Percentiles rank a stretch among this genome's conserved stretches.
Conservation (phyloP, 2,329 filamentous ascomycete species). For the Helotiales sp. region DNA sequence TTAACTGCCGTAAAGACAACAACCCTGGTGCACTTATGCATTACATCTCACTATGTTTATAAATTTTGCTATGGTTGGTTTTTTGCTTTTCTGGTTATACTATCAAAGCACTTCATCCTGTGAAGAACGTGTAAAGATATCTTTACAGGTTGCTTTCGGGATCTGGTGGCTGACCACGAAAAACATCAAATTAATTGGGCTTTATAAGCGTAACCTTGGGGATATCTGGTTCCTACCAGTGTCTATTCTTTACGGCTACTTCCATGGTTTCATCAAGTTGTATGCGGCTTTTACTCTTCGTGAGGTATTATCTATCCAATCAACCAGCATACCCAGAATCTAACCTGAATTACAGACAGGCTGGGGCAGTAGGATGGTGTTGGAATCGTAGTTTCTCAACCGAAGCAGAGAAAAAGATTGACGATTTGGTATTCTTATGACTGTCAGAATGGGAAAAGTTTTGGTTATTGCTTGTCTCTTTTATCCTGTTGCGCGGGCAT, state of each 20-base stretch:
- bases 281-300: slow-evolving; percentile 83
- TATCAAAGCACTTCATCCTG: not conserved
- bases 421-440: no score
- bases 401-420: no score
- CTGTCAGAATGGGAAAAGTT: no score
- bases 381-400: no score
- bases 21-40: slow-evolving; percentile 92
- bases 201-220: slow-evolving; percentile 82
- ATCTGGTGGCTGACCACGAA: slow-evolving; percentile 80
- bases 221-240: slow-evolving; percentile 81
- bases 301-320: slow-evolving; percentile 62
- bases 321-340: not conserved
- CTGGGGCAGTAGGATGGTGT: not conserved
- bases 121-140: slow-evolving; percentile 64
- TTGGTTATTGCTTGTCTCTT: no score
- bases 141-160: slow-evolving; percentile 71
- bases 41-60: slow-evolving; percentile 92
- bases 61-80: slow-evolving; percentile 82
- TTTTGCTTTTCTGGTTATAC: slow-evolving; percentile 64
- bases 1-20: slow-evolving; percentile 64
- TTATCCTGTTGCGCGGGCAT: no score
- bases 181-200: slow-evolving; percentile 85
- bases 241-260: slow-evolving; percentile 88
- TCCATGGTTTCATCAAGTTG: slow-evolving; percentile 90
- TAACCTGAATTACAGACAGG: not conserved